Base-by-base conservation (phyloP, 768 basidiomycete genomes). In the Termitomyces sp. region DNA sequence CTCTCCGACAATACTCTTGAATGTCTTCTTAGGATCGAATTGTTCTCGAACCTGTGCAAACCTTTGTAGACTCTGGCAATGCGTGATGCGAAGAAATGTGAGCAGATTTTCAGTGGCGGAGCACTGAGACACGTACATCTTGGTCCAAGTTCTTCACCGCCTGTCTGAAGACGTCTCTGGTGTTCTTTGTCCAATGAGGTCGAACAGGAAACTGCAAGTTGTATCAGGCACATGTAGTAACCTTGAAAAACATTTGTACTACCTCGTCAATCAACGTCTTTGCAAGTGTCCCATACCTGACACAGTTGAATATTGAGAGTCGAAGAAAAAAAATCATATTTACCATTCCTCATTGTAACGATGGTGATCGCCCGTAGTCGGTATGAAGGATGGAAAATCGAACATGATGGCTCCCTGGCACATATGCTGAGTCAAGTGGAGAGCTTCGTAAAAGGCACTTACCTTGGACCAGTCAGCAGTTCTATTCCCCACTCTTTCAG, bases 101-200 rank as follows among this genome's bases (percentile, higher is more conserved):
- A n/a, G n/a, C n/a, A n/a, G n/a, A n/a, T n/a, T 27, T 40, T 53
- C 22, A 45, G 1, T 31, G 13, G 11, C 38, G n/a, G 46, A 52
- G 43, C 22, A 16, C 12, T 5, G 15, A 20, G 22, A 32, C 36
- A 65, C 68, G 29, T 41, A 72, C 71, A 60, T 67, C 70, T 49
- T 58, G 60, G 54, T 71, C 66, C 7, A 72, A 57, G 47, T 73
- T 70, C 60, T 71, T 70, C 12, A 66, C 42, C 20, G 67, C 59
- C 50, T 68, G 62, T 27, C 47, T 38, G 50, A 71, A 66, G 20
- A 72, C 58, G 7, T 59, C 54, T 10, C 70, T 64, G 16, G 69
- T 71, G 59, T 66, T 70, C 60, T 73, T 73, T 3, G 72, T 72
- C 72, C 70, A 73, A 51, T 73, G 70, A 6, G 70, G 70, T 12